A percentile compares a stretch with the other conserved stretches of the same genome.
These are phyloP conservation scores for Lachnellula cervina DNA, from an alignment of 2,329 filamentous ascomycete species.

Conservation along the genomic window DNA sequence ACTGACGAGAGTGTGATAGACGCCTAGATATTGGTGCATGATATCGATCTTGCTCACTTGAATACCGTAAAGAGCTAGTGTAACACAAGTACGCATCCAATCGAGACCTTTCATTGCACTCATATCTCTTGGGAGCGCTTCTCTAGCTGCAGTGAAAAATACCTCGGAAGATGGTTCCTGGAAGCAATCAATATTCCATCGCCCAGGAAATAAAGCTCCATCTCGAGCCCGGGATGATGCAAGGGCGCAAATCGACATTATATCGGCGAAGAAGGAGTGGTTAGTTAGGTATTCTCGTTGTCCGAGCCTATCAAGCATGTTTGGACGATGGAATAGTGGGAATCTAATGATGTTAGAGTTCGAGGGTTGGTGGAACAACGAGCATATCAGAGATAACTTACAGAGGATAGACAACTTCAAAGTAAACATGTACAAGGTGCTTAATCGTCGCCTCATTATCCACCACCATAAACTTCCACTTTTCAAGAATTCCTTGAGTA, in stretches of 20 bases:
- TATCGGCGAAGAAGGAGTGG: conserved; percentile 42
- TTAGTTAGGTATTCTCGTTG: conserved; percentile 38
- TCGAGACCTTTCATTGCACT: conserved; percentile 33
- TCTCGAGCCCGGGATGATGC: conserved; percentile 45
- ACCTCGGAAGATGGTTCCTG: conserved; percentile 36
- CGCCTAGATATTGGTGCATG: conserved; percentile 47
- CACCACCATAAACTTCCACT: conserved; percentile 9
- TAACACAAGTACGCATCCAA: conserved; percentile 41
- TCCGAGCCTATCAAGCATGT: conserved; percentile 37
- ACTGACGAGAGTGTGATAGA: conserved; percentile 44
- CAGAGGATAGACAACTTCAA: conserved; percentile 50
- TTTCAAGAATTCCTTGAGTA: conserved; percentile 1
- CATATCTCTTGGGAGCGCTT: conserved; percentile 36
- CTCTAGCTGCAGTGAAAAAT: conserved; percentile 41
- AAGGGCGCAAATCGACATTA: conserved; percentile 49
- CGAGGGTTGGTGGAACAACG: neutral
- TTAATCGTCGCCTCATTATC: conserved; percentile 36
- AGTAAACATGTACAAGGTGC: conserved; percentile 45
- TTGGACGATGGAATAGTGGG: conserved; percentile 46
- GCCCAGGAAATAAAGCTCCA: conserved; percentile 39
- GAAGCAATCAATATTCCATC: conserved; percentile 31
- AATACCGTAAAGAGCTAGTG: conserved; percentile 46
- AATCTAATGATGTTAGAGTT: conserved; percentile 31
- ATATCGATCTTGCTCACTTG: conserved; percentile 45
- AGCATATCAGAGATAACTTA: conserved; percentile 20